A percentile compares a stretch with the other conserved stretches of the same genome.
Conservation (phyloP, 2,329 filamentous ascomycete species). For the Neospermospora avenae region DNA sequence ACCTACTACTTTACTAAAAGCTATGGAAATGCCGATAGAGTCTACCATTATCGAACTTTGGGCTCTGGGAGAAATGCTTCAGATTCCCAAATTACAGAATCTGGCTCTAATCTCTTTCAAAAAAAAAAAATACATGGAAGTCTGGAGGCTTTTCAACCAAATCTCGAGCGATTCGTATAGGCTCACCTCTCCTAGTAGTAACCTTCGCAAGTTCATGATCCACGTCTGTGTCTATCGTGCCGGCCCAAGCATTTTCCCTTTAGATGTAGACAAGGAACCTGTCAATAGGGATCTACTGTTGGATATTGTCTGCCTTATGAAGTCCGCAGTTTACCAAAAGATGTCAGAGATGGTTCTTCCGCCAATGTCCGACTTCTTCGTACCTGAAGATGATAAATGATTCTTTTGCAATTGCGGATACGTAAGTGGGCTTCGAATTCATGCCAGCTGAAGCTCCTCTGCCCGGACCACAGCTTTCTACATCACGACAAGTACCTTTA, state of each 20-base stretch:
- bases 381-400: neutral
- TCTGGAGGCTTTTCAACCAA: neutral
- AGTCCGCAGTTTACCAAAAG: neutral
- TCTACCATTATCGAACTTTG: neutral
- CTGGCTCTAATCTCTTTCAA: neutral
- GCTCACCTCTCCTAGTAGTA: neutral
- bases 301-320: neutral
- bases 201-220: neutral
- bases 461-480: neutral
- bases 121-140: neutral
- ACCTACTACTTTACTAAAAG: neutral
- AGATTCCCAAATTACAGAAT: slow-evolving; percentile 5
- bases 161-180: neutral
- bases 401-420: neutral
- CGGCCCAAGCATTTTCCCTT: neutral
- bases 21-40: neutral
- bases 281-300: neutral
- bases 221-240: neutral
- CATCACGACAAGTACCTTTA: too few relatives aligned
- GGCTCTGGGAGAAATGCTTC: slow-evolving; percentile 9
- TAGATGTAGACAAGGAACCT: too few relatives aligned
- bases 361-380: neutral
- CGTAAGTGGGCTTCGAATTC: neutral
- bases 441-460: neutral
- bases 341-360: neutral